A percentile compares a stretch with the other conserved stretches of the same genome.
Conservation (phyloP, 164 flowering plant species). For the Kingdonia uniflora region DNA sequence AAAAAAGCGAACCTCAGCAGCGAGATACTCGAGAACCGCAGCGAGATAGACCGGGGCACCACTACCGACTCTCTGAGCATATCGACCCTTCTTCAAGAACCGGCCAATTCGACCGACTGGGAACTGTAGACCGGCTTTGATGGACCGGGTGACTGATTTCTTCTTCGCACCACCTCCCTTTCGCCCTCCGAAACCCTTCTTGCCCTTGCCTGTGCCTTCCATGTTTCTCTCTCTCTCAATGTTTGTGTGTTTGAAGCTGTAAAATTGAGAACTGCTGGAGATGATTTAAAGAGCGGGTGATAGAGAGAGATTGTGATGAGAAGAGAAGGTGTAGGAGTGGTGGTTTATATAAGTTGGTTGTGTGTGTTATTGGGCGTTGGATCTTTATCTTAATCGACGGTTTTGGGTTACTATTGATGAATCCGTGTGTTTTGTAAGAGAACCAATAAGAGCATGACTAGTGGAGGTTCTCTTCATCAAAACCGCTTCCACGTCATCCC, state of each 20-base stretch:
- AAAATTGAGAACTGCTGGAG: too few species aligned
- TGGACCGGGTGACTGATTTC: conserved; percentile 24
- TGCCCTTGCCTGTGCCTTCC: conserved; percentile 23
- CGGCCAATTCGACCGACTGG: conserved; percentile 31
- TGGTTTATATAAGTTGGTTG: background rate
- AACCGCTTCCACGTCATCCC: too few species aligned
- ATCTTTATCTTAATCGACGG: too few species aligned
- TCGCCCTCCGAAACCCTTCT: conserved; percentile 27
- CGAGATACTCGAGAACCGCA: conserved; percentile 60
- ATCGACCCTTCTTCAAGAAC: conserved; percentile 25
- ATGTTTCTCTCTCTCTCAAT: too few species aligned
- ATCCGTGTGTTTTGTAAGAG: too few species aligned
- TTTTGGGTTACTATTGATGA: too few species aligned
- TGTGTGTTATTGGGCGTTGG: conserved; percentile 13
- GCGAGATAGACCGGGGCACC: conserved; percentile 73
- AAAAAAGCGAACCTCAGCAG: conserved; percentile 42
- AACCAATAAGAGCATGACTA: too few species aligned
- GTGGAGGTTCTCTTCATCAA: too few species aligned
- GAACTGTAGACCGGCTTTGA: conserved; percentile 27
- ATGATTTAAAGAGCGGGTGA: too few species aligned
- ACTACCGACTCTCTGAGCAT: conserved; percentile 44
- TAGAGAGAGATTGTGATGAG: too few species aligned
- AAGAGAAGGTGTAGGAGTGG: background rate
- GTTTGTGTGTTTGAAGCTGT: too few species aligned
- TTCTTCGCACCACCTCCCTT: conserved; percentile 28